Conservation (phyloP, 2,329 filamentous ascomycete genomes). For the Alternaria angustiovoidea region DNA sequence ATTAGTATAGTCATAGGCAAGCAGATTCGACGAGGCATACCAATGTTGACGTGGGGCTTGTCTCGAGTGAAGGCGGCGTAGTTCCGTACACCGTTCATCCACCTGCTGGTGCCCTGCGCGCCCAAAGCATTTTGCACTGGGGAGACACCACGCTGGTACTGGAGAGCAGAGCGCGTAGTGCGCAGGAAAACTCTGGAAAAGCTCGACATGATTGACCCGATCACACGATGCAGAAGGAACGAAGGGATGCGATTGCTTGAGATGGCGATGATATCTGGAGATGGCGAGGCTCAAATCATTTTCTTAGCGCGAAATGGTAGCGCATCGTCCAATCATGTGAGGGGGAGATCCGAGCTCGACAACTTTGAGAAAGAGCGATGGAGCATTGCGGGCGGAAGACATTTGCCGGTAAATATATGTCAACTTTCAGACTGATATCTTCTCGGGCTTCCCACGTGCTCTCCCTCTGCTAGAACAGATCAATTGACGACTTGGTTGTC, state of each 20-base stretch:
- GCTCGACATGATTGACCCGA: conserved; percentile 69
- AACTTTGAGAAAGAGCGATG: conserved; percentile 10
- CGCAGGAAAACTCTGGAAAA: conserved; percentile 84
- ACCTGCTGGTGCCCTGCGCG: conserved; percentile 68
- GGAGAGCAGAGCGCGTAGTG: conserved; percentile 78
- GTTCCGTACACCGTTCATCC: conserved; percentile 70
- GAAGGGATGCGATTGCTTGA: conserved; percentile 36
- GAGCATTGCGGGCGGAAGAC: conserved; percentile 23
- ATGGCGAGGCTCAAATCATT: conserved; percentile 35
- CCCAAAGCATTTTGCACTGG: conserved; percentile 77
- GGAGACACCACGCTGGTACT: conserved; percentile 71
- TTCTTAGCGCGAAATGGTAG: conserved; percentile 42
- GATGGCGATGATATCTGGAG: conserved; percentile 29
- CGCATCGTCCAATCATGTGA: conserved; percentile 28
- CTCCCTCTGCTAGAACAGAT: background rate
- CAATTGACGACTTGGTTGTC: background rate
- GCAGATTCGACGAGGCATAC: conserved; percentile 58
- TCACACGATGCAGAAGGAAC: conserved; percentile 11
- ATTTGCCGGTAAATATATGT: conserved; percentile 17
- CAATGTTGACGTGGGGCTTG: conserved; percentile 99
- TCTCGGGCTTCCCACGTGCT: too few species aligned
- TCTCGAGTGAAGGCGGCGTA: conserved; percentile 80
- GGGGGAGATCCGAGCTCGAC: conserved; percentile 27
- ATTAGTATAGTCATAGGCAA: conserved; percentile 17
- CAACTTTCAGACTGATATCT: background rate